Evolutionary conservation across 208 protist genomes (phyloP).

Genomic region (Acanthamoeba healyi): DNA sequence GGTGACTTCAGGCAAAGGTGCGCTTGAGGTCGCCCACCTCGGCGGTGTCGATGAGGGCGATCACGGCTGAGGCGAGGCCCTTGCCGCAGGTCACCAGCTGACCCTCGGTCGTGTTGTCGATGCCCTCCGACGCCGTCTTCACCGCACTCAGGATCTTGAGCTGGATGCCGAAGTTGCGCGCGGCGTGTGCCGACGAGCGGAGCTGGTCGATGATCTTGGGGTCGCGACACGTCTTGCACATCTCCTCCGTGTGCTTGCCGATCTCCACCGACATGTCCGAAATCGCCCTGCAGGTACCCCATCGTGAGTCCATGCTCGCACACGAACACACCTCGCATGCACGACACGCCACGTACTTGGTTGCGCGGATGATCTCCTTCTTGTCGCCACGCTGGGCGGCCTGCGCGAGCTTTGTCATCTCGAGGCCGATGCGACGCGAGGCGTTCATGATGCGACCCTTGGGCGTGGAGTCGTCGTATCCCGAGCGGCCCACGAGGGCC

Average conservation of each 20-base stretch:
- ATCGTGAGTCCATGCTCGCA: too few species aligned
- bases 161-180: constrained; percentile 67
- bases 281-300: not conserved
- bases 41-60: constrained; percentile 50
- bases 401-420: constrained; percentile 69
- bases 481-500: not conserved
- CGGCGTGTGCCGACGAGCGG: constrained; percentile 7
- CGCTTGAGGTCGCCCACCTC: constrained; percentile 58
- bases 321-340: not conserved
- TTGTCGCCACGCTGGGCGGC: constrained; percentile 34
- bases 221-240: constrained; percentile 66
- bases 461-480: constrained; percentile 22
- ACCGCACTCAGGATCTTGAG: constrained; percentile 73
- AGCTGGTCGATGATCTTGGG: constrained; percentile 61
- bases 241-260: constrained; percentile 58
- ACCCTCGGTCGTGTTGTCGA: constrained; percentile 59
- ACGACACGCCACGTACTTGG: not conserved
- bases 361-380: constrained; percentile 62
- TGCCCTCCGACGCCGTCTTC: constrained; percentile 45
- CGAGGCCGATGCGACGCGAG: constrained; percentile 20
- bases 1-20: constrained; percentile 10
- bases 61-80: constrained; percentile 48
- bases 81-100: constrained; percentile 71
- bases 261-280: constrained; percentile 48
- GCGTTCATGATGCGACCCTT: constrained; percentile 55